Conservation (phyloP, 257 asterid genomes). For the Lycium ferocissimum region DNA sequence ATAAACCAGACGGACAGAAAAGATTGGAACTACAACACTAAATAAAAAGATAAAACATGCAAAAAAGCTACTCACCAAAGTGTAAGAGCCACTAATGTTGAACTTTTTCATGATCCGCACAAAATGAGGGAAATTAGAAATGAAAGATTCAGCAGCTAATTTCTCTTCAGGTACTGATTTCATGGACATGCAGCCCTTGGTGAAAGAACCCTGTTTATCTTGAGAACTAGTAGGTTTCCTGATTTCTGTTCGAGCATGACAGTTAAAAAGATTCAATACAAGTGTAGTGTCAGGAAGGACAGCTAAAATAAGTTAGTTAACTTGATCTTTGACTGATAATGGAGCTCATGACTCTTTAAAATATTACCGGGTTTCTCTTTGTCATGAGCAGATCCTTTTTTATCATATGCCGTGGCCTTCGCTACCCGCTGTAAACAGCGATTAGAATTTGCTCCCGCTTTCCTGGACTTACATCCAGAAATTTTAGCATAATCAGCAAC, state of each 20-base stretch:
- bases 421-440: conserved; percentile 33
- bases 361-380: conserved; percentile 31
- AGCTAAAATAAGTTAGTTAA: neutral
- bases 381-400: conserved; percentile 36
- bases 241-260: conserved; percentile 47
- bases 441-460: conserved; percentile 47
- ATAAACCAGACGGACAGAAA: neutral
- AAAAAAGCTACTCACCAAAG: conserved; percentile 68
- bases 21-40: neutral
- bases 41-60: neutral
- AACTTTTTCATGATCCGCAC: conserved; percentile 91
- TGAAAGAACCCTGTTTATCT: conserved; percentile 62
- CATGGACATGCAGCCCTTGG: conserved; percentile 85
- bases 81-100: conserved; percentile 86
- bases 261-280: conserved; percentile 2
- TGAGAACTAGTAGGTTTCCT: conserved; percentile 52
- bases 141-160: conserved; percentile 78
- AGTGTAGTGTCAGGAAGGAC: neutral
- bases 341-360: conserved; percentile 42
- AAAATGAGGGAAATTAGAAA: conserved; percentile 81
- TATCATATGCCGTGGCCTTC: conserved; percentile 21
- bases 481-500: conserved; percentile 49
- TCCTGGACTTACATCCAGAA: conserved; percentile 56
- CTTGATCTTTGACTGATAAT: conserved; percentile 42
- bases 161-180: conserved; percentile 95